Percentiles rank a stretch among this genome's conserved stretches.
These are phyloP conservation scores for Achaetomiella virescens DNA, from an alignment of 495 filamentous ascomycete genomes.

Conservation along the genomic window DNA sequence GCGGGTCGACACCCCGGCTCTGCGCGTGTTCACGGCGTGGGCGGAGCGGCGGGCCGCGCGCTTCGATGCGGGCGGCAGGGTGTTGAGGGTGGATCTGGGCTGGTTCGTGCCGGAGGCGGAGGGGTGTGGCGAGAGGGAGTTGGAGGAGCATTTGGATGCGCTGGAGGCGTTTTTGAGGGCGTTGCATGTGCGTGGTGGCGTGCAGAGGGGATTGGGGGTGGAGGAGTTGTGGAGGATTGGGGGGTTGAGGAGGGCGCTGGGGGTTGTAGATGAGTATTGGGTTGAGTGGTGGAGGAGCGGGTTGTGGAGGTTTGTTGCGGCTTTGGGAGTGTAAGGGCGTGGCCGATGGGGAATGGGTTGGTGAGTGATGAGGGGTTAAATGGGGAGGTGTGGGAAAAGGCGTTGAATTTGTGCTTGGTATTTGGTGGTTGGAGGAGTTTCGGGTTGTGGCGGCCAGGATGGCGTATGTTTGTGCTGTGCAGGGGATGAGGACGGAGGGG, in stretches of 20 bases:
- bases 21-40: no score
- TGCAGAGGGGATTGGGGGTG: not conserved
- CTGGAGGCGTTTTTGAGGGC: not conserved
- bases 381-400: constrained; percentile 4
- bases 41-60: no score
- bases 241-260: not conserved
- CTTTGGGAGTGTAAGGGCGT: not conserved
- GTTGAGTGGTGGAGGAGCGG: constrained; percentile 2
- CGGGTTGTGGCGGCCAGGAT: not conserved
- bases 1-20: not conserved
- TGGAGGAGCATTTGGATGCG: not conserved
- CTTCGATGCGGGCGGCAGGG: no score
- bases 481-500: not conserved
- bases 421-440: constrained; percentile 7
- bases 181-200: not conserved
- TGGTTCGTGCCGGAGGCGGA: not conserved
- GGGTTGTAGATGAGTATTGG: not conserved
- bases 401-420: not conserved
- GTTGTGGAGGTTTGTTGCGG: not conserved
- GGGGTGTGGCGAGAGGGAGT: not conserved
- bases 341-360: no score
- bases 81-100: not conserved
- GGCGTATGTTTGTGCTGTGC: constrained; percentile 12
- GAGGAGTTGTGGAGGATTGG: constrained; percentile 5
- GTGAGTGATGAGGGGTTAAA: not conserved